Conservation (phyloP, 2,329 filamentous ascomycete genomes). For the Aphanoascus verrucosus region DNA sequence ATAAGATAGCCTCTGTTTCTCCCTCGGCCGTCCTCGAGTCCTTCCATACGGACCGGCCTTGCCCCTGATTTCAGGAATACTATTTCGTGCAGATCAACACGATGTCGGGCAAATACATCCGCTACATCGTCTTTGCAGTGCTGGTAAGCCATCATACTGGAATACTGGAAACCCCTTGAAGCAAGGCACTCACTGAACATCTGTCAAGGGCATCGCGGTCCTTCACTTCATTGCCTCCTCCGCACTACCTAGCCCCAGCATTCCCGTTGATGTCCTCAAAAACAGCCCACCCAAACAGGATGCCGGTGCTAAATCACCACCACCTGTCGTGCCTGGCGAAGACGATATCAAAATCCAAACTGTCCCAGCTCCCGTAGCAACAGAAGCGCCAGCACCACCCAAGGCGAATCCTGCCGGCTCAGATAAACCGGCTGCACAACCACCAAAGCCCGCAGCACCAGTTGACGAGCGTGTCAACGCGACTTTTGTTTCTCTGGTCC, state of each 20-base stretch:
- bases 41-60: neutral
- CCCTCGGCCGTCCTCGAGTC: neutral
- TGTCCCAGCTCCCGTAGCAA: neutral
- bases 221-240: slow-evolving; percentile 69
- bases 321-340: neutral
- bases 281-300: slow-evolving; percentile 5
- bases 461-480: slow-evolving; percentile 68
- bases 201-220: slow-evolving; percentile 48
- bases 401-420: neutral
- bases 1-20: neutral
- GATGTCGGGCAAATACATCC: slow-evolving; percentile 34
- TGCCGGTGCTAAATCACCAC: neutral
- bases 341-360: slow-evolving; percentile 3
- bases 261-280: slow-evolving; percentile 15
- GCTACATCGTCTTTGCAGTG: slow-evolving; percentile 65
- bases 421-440: neutral
- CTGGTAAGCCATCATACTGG: slow-evolving; percentile 50
- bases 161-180: neutral
- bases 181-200: neutral
- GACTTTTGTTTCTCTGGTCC: slow-evolving; percentile 89
- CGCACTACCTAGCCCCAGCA: slow-evolving; percentile 27
- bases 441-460: slow-evolving; percentile 16
- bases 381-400: neutral
- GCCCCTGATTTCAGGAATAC: neutral
- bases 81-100: slow-evolving; percentile 20